Evolutionary conservation across 1,139 yeast species (phyloP), one percentile per base, ranked within the genome.

Genomic region (Yamadazyma oceani): DNA sequence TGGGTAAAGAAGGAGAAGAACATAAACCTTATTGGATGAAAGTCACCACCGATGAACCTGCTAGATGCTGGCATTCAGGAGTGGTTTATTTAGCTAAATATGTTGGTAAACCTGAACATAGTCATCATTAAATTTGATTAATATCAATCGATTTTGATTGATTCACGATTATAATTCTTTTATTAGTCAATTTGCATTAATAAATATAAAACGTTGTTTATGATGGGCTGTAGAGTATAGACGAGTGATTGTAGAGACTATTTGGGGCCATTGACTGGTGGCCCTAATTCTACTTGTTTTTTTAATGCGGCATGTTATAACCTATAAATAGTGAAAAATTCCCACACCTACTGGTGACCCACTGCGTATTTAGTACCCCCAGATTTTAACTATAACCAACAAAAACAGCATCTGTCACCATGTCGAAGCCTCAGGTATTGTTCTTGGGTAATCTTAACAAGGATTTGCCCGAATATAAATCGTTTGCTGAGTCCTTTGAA

Each of bases 1-100:
- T 95, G 53, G 99, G 99, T 61, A 80, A 87, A 54, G 58, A 54
- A 28, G 95, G 94, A 58, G 95, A 92, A 45, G 96, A 89, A 52
- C 97, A 90, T 73, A 82, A 80, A 56, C 81, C 88, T 53, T 81
- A 82, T 82, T 92, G 98, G 97, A 78, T 92, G 73, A 84, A 83
- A 70, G 96, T 95, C 55, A 85, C 90, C 53, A 80, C 76, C 51
- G 87, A 80, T 40, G 73, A 85, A 69, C 83, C 83, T 50, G 87
- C 87, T 52, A 89, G 99, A 81, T 94, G 97, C 75, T 88, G 97
- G 96, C 97, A 90, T 67, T 92, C 97, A 69, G 99, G 99, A 66
- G 84, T 90, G 53, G 95, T 89, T 53, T 90, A 85, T 78, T 82
- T 85, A 59, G 72, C 92, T 56, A 87, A 89, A 72, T 85, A 83